These are phyloP conservation scores for Tetrahymena borealis DNA, from an alignment of 73 alveolate genomes.

Conservation along the genomic window DNA sequence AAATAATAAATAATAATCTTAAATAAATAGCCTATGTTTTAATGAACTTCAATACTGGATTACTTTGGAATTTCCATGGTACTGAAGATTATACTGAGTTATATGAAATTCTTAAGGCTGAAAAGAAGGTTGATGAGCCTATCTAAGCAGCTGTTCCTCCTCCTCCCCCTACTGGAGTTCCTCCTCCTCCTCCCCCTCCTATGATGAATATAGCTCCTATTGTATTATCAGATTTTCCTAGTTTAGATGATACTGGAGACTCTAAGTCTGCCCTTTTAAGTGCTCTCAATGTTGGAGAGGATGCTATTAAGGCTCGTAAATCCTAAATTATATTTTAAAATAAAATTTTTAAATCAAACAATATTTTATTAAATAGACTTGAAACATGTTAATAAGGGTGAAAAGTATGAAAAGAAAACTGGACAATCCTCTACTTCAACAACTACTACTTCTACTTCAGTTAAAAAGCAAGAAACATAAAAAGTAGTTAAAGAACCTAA, in stretches of 20 bases:
- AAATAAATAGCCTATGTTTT: background rate
- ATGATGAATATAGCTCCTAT: background rate
- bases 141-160: background rate
- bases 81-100: background rate
- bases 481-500: background rate
- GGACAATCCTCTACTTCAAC: background rate
- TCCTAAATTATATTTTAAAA: background rate
- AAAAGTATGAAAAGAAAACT: background rate
- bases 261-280: background rate
- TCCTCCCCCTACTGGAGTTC: background rate
- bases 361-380: background rate
- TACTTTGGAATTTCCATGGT: background rate
- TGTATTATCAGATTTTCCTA: background rate
- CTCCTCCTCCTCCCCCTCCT: constrained; percentile 3
- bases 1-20: background rate
- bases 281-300: background rate
- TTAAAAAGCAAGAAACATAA: background rate
- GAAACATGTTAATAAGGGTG: background rate
- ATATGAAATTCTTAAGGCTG: background rate
- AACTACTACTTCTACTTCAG: background rate
- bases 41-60: background rate
- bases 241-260: background rate
- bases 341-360: background rate
- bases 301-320: background rate
- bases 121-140: background rate